Conservation (phyloP, 495 filamentous ascomycete genomes). For the Entonaema liquescens region DNA sequence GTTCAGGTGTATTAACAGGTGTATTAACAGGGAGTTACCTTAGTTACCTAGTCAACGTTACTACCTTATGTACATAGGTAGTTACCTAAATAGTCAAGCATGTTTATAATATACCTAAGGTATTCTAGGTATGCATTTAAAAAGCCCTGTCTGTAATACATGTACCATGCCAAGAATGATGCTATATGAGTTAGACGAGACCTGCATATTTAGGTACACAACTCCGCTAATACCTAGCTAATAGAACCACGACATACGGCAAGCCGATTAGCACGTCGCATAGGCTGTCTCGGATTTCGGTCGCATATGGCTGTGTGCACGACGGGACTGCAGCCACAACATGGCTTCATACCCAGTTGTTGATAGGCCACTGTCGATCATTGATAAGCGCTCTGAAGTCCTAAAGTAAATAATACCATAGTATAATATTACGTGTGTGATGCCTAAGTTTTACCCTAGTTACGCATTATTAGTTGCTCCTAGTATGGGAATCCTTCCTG, state of each 20-base stretch:
- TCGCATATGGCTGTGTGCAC: not conserved
- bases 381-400: slow-evolving; percentile 12
- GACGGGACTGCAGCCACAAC: not conserved
- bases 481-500: slow-evolving; percentile 21
- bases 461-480: slow-evolving; percentile 3
- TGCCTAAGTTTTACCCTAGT: not conserved
- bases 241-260: not conserved
- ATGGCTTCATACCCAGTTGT: not conserved
- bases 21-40: no score
- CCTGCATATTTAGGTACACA: no score
- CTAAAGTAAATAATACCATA: not conserved
- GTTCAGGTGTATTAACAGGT: no score
- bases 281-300: not conserved
- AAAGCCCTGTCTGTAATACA: no score
- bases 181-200: no score
- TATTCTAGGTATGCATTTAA: no score
- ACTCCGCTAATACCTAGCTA: no score
- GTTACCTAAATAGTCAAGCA: no score
- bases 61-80: no score
- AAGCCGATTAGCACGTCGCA: not conserved
- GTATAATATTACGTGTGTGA: not conserved
- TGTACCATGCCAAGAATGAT: no score
- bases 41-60: no score
- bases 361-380: not conserved
- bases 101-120: no score